phyloP scores from a whole-genome alignment of 371 early-diverging fungal genomes.

The Apophysomyces elegans region DNA sequence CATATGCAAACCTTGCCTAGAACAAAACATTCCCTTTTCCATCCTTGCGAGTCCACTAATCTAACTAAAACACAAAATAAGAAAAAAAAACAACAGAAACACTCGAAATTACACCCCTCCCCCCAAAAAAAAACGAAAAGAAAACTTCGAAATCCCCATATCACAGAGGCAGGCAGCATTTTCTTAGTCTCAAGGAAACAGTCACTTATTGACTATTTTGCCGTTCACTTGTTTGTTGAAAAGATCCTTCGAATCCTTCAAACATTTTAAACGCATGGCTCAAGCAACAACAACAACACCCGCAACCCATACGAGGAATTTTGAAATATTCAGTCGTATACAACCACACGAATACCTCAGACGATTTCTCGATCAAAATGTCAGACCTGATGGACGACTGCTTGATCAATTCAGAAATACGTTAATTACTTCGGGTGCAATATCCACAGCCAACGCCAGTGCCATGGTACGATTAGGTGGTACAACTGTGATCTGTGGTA shows the following conservation, averaged over 20 bases:
- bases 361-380: slow-evolving; percentile 76
- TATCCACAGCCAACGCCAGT: slow-evolving; percentile 85
- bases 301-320: slow-evolving; percentile 22
- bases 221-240: not conserved
- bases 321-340: slow-evolving; percentile 67
- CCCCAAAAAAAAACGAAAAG: no score
- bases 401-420: slow-evolving; percentile 67
- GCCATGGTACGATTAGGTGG: slow-evolving; percentile 89
- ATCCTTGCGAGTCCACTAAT: no score
- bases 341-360: slow-evolving; percentile 90
- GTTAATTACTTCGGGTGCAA: slow-evolving; percentile 66
- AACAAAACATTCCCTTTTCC: not conserved
- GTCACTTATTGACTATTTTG: slow-evolving; percentile 3
- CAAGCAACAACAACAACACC: slow-evolving; percentile 16
- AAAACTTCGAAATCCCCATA: not conserved
- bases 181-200: not conserved
- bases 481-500: slow-evolving; percentile 90
- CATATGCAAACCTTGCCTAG: no score
- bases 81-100: no score
- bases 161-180: not conserved
- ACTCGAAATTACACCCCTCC: no score
- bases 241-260: not conserved
- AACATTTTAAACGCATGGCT: slow-evolving; percentile 1
- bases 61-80: no score
- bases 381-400: slow-evolving; percentile 86